Evolutionary conservation across 495 filamentous ascomycete species (phyloP).

Genomic region (Aspergillus nidulans): DNA sequence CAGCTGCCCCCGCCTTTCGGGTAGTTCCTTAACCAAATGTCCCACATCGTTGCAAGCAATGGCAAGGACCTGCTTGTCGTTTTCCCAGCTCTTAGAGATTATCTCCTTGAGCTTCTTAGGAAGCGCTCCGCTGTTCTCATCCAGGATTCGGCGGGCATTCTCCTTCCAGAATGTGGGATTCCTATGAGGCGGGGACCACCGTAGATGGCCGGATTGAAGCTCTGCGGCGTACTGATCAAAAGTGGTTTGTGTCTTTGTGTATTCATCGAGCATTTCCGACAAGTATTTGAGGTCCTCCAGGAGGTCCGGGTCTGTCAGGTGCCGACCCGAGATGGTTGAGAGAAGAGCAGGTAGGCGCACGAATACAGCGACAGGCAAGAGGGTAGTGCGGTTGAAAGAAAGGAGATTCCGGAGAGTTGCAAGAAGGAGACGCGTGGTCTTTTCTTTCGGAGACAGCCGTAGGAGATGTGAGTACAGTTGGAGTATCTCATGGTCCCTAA

Average conservation of each 20-base stretch:
- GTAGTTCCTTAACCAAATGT: slow-evolving; percentile 81
- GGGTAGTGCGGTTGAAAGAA: slow-evolving; percentile 62
- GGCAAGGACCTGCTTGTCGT: slow-evolving; percentile 91
- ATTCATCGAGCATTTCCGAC: slow-evolving; percentile 78
- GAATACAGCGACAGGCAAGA: slow-evolving; percentile 77
- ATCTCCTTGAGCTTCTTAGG: slow-evolving; percentile 84
- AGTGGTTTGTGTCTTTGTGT: slow-evolving; percentile 93
- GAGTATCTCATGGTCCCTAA: slow-evolving; percentile 85
- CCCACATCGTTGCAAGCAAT: slow-evolving; percentile 96
- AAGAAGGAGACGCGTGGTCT: slow-evolving; percentile 87
- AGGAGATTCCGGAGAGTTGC: slow-evolving; percentile 87
- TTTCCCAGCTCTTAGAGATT: slow-evolving; percentile 77
- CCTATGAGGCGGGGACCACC: slow-evolving; percentile 94
- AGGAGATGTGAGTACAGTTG: slow-evolving; percentile 86
- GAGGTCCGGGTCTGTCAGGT: slow-evolving; percentile 84
- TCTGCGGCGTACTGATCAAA: slow-evolving; percentile 95
- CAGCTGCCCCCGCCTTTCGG: slow-evolving; percentile 74
- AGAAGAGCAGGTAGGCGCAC: slow-evolving; percentile 78
- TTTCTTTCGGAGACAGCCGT: slow-evolving; percentile 92
- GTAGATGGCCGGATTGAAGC: slow-evolving; percentile 79
- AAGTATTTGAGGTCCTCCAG: slow-evolving; percentile 77
- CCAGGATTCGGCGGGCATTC: slow-evolving; percentile 88
- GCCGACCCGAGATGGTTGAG: slow-evolving; percentile 73
- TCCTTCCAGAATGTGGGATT: slow-evolving; percentile 90
- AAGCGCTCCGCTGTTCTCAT: slow-evolving; percentile 73